Evolutionary conservation across 805 yeast genomes (phyloP).

Genomic region (Candida jianshihensis): DNA sequence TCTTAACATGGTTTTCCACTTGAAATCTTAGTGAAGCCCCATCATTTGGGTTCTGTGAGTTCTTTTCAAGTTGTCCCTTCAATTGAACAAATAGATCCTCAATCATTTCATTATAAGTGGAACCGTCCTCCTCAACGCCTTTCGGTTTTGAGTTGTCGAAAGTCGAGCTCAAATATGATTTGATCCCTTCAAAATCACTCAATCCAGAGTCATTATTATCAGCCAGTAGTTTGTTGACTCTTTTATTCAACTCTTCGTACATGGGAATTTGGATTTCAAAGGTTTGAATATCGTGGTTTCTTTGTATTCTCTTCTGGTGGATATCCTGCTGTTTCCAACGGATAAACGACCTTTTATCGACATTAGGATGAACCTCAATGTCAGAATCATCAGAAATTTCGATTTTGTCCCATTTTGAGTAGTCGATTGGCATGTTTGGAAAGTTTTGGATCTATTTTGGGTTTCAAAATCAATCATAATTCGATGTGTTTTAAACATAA

Average conservation of each 20-base stretch:
- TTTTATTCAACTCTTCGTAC: conserved; percentile 65
- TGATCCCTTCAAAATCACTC: conserved; percentile 24
- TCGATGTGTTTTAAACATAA: no score
- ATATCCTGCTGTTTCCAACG: conserved; percentile 96
- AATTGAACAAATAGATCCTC: conserved; percentile 82
- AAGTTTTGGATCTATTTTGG: not conserved
- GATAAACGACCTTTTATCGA: conserved; percentile 87
- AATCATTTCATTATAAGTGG: conserved; percentile 86
- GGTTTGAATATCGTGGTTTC: conserved; percentile 71
- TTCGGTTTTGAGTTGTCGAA: conserved; percentile 61
- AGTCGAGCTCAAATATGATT: conserved; percentile 36
- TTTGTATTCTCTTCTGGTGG: conserved; percentile 82
- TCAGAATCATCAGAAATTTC: conserved; percentile 97
- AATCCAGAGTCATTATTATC: conserved; percentile 35
- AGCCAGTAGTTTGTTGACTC: conserved; percentile 60
- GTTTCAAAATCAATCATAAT: no score
- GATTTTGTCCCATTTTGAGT: conserved; percentile 96
- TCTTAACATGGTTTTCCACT: conserved; percentile 54
- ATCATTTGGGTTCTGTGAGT: conserved; percentile 37
- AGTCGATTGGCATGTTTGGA: conserved; percentile 70
- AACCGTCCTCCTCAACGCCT: conserved; percentile 37
- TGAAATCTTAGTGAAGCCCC: conserved; percentile 29
- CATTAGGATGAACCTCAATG: conserved; percentile 96
- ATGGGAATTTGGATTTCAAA: conserved; percentile 72
- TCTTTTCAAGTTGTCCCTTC: conserved; percentile 48